Percentiles rank a stretch among this genome's conserved stretches.
phyloP scores from a whole-genome alignment of 305 asterid genomes.

The Solanum hybrid region DNA sequence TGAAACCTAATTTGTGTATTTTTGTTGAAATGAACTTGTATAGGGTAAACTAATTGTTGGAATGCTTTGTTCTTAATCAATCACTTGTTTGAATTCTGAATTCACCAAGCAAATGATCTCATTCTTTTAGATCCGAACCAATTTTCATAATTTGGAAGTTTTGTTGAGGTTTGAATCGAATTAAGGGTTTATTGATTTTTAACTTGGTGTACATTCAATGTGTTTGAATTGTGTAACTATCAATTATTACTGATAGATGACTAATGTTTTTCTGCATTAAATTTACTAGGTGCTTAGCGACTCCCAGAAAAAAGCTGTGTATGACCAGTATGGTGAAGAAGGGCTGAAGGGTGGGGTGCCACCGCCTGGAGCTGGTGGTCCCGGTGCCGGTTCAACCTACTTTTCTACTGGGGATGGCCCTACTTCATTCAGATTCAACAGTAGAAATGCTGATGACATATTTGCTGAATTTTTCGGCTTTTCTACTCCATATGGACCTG shows the following conservation, averaged over 20 bases:
- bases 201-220: not conserved
- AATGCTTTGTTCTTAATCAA: not conserved
- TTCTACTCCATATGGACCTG: conserved; percentile 14
- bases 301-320: conserved; percentile 25
- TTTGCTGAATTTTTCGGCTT: conserved; percentile 23
- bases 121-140: not conserved
- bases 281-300: conserved; percentile 23
- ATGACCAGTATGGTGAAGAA: conserved; percentile 30
- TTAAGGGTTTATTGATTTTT: not conserved
- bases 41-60: not conserved
- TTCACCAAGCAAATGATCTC: not conserved
- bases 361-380: conserved; percentile 25
- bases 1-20: not conserved
- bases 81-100: not conserved
- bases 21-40: not conserved
- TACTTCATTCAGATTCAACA: conserved; percentile 16
- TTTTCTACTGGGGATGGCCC: conserved; percentile 21
- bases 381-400: conserved; percentile 24
- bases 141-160: not conserved
- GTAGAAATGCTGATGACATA: conserved; percentile 30
- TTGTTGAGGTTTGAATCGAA: not conserved
- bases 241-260: not conserved
- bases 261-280: not conserved
- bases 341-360: conserved; percentile 23
- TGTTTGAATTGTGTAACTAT: not conserved